phyloP scores from a whole-genome alignment of 2,329 filamentous ascomycete genomes.

The Cladophialophora chaetospira region DNA sequence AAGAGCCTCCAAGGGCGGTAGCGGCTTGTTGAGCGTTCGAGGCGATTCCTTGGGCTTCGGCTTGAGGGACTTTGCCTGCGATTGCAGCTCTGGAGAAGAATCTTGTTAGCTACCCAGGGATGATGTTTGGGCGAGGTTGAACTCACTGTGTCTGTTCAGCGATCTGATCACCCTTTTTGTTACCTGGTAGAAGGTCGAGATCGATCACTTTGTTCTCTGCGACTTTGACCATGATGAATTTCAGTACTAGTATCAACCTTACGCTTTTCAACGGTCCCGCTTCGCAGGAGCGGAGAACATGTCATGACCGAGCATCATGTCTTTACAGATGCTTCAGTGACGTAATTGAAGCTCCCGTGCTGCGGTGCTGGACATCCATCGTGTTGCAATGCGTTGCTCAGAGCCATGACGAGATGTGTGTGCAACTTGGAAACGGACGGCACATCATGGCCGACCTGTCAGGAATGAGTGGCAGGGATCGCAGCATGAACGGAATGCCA shows the following conservation, averaged over 20 bases:
- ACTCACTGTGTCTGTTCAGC: constrained; percentile 26
- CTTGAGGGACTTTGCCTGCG: constrained; percentile 23
- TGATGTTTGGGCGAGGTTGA: neutral
- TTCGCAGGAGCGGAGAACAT: constrained; percentile 1
- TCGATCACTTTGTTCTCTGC: constrained; percentile 31
- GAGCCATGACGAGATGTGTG: constrained; percentile 6
- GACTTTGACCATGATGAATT: constrained; percentile 37
- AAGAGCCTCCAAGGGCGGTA: constrained; percentile 26
- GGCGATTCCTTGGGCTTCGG: constrained; percentile 23
- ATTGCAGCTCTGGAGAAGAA: constrained; percentile 17
- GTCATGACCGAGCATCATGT: constrained; percentile 1
- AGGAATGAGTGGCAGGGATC: neutral
- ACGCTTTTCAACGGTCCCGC: neutral
- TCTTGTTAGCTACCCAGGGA: neutral
- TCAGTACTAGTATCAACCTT: neutral
- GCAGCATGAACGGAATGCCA: neutral
- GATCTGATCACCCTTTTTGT: constrained; percentile 22
- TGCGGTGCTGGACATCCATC: neutral
- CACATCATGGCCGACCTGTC: constrained; percentile 3
- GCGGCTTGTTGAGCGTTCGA: constrained; percentile 28
- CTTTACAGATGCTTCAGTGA: neutral
- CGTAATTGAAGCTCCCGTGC: neutral
- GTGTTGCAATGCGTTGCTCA: no score
- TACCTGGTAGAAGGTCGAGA: constrained; percentile 29
- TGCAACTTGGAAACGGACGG: neutral